Conservation (phyloP, 805 yeast genomes). For the Candida tallmaniae region DNA sequence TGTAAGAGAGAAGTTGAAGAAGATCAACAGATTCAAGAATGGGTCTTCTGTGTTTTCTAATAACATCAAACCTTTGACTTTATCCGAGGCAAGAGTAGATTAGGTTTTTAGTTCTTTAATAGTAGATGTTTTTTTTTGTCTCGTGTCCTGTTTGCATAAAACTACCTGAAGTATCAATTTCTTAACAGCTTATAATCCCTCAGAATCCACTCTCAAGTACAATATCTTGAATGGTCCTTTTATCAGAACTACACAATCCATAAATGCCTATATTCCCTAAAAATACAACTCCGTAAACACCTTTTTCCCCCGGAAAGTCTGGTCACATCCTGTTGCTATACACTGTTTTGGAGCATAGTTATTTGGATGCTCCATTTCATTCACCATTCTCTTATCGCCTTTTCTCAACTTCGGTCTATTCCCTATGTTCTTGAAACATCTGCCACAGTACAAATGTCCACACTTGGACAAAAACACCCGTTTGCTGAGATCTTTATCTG, state of each 20-base stretch:
- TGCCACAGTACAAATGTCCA: slow-evolving; percentile 85
- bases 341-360: slow-evolving; percentile 55
- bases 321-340: slow-evolving; percentile 49
- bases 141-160: not conserved
- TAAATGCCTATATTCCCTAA: slow-evolving; percentile 1
- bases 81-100: slow-evolving; percentile 45
- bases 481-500: slow-evolving; percentile 19
- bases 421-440: slow-evolving; percentile 69
- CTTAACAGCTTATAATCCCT: too few relatives aligned
- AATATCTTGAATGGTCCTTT: too few relatives aligned
- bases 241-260: too few relatives aligned
- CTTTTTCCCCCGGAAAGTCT: slow-evolving; percentile 39
- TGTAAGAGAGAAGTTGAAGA: slow-evolving; percentile 66
- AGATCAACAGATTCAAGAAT: slow-evolving; percentile 52
- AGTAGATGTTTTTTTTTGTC: not conserved
- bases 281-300: slow-evolving; percentile 51
- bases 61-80: slow-evolving; percentile 49
- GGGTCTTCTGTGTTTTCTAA: slow-evolving; percentile 50
- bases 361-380: slow-evolving; percentile 28
- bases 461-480: slow-evolving; percentile 55
- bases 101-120: slow-evolving; percentile 9
- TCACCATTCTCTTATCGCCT: slow-evolving; percentile 4
- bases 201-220: too few relatives aligned
- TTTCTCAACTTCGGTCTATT: slow-evolving; percentile 31
- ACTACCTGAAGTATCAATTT: too few relatives aligned